phyloP scores from a whole-genome alignment of 2,329 filamentous ascomycete species.

The Colletotrichum chrysophilum region DNA sequence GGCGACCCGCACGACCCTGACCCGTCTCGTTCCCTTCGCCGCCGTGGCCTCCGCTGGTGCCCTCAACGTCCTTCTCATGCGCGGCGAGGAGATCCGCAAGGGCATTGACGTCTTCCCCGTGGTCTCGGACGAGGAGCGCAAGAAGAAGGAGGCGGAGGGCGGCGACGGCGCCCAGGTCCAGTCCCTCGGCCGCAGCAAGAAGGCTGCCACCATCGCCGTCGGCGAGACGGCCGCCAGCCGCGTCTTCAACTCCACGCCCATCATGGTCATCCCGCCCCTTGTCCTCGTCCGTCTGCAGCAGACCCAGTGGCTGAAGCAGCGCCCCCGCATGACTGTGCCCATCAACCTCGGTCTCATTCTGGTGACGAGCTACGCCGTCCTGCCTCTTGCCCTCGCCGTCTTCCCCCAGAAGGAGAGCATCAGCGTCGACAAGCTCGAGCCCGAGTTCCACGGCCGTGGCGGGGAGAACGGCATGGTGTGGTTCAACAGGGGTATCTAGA shows the following conservation, averaged over 20 bases:
- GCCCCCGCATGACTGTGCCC: conserved; percentile 78
- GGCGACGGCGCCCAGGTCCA: conserved; percentile 60
- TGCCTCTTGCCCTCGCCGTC: conserved; percentile 87
- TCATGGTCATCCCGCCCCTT: conserved; percentile 95
- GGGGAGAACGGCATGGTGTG: conserved; percentile 85
- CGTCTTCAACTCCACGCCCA: conserved; percentile 91
- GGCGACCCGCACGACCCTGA: conserved; percentile 75
- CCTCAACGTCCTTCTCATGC: conserved; percentile 97
- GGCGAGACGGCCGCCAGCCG: conserved; percentile 90
- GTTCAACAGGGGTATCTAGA: conserved; percentile 90
- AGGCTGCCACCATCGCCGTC: conserved; percentile 87
- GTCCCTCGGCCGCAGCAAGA: conserved; percentile 84
- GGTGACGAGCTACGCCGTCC: conserved; percentile 82
- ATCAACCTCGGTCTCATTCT: conserved; percentile 90
- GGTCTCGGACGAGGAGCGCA: conserved; percentile 72
- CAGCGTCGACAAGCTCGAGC: conserved; percentile 75
- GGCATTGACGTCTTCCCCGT: conserved; percentile 94
- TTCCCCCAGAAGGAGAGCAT: conserved; percentile 93
- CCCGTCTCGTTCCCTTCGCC: conserved; percentile 92
- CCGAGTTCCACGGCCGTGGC: conserved; percentile 83
- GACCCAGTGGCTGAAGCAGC: conserved; percentile 78
- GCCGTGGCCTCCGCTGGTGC: conserved; percentile 91
- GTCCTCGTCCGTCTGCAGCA: conserved; percentile 84
- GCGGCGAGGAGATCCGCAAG: conserved; percentile 89
- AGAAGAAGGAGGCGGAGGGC: conserved; percentile 57